phyloP scores from a whole-genome alignment of 2,329 filamentous ascomycete species.

The Thelonectria rubi region DNA sequence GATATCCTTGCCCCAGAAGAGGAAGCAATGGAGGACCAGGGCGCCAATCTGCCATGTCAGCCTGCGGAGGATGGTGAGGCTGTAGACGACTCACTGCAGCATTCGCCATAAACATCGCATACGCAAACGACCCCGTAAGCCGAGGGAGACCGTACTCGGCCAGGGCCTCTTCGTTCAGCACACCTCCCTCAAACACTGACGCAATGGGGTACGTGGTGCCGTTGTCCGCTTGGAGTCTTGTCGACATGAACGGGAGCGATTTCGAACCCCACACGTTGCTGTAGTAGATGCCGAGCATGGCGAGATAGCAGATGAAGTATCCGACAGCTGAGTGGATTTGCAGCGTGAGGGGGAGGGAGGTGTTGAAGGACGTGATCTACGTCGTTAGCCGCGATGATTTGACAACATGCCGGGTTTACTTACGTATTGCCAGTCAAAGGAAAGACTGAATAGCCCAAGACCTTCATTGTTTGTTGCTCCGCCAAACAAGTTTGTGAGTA shows the following conservation, averaged over 20 bases:
- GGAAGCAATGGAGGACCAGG: constrained; percentile 58
- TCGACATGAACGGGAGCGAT: constrained; percentile 64
- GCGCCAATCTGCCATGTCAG: constrained; percentile 59
- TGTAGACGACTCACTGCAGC: constrained; percentile 55
- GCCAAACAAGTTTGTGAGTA: constrained; percentile 60
- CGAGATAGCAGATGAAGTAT: constrained; percentile 57
- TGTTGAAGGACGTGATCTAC: constrained; percentile 63
- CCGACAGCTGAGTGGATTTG: constrained; percentile 59
- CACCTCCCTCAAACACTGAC: constrained; percentile 51
- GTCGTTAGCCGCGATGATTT: constrained; percentile 1
- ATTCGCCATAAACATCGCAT: constrained; percentile 65
- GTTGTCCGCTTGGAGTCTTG: constrained; percentile 51
- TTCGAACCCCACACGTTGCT: constrained; percentile 56
- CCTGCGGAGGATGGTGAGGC: rapidly evolving
- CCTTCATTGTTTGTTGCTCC: constrained; percentile 63
- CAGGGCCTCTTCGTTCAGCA: constrained; percentile 55
- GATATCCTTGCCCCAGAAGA: constrained; percentile 67
- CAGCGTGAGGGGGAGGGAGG: constrained; percentile 61
- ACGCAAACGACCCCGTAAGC: constrained; percentile 61
- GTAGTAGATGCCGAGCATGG: constrained; percentile 63
- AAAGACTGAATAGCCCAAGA: constrained; percentile 58
- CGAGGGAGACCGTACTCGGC: constrained; percentile 55
- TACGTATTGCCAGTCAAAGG: constrained; percentile 65
- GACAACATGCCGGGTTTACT: constrained; percentile 36
- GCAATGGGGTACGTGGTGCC: constrained; percentile 53